phyloP scores from a whole-genome alignment of 148 eudicot genomes.

The Arbutus unedo region DNA sequence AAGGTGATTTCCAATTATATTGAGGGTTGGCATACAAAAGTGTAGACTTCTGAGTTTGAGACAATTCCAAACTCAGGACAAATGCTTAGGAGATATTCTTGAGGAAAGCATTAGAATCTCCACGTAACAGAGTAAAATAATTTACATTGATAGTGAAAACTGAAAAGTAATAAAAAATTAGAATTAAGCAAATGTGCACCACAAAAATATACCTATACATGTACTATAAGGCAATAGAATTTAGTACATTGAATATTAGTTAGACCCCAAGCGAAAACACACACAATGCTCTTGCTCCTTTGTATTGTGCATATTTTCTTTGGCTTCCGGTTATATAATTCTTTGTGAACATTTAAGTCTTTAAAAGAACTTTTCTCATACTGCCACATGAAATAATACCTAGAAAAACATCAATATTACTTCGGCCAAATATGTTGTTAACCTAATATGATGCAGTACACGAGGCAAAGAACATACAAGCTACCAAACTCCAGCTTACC shows the following conservation, averaged over 20 bases:
- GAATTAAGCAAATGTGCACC: not conserved
- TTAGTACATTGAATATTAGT: not conserved
- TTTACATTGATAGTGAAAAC: not conserved
- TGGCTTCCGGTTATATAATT: not conserved
- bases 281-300: not conserved
- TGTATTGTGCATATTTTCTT: not conserved
- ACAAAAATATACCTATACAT: not conserved
- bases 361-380: not conserved
- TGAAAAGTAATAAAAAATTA: not conserved
- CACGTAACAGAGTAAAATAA: not conserved
- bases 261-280: not conserved
- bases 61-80: not conserved
- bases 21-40: not conserved
- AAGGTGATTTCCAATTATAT: not conserved
- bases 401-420: not conserved
- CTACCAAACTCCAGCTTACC: slow-evolving; percentile 36
- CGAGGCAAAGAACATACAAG: not conserved
- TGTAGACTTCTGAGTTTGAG: not conserved
- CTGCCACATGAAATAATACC: not conserved
- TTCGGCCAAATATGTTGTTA: not conserved
- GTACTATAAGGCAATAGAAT: not conserved
- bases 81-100: not conserved
- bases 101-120: slow-evolving; percentile 8
- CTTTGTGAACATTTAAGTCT: not conserved
- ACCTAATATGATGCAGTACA: not conserved